Percentiles rank a stretch among this genome's conserved stretches.
Conservation (phyloP, 2,329 filamentous ascomycete species). For the Bipolaris oryzae region DNA sequence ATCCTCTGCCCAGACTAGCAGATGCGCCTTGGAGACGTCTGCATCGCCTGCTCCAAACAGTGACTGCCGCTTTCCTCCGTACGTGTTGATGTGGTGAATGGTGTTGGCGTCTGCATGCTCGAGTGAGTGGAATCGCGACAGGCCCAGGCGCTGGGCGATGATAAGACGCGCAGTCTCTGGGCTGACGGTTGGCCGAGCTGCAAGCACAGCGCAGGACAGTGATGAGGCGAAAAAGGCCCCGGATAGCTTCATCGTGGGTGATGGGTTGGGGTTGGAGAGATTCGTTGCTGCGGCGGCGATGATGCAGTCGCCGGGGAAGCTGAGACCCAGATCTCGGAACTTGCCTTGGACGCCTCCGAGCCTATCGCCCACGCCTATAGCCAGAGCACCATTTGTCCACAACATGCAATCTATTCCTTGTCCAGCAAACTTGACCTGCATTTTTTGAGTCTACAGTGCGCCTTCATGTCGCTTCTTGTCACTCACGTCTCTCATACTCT, state of each 20-base stretch:
- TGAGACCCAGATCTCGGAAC: conserved; percentile 20
- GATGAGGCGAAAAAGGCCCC: conserved; percentile 49
- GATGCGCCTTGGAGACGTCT: conserved; percentile 30
- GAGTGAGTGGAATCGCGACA: conserved; percentile 56
- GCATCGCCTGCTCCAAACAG: conserved; percentile 48
- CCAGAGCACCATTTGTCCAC: neutral
- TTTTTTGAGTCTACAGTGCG: conserved; percentile 2
- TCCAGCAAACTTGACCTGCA: neutral
- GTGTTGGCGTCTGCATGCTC: conserved; percentile 48
- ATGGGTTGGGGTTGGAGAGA: conserved; percentile 26
- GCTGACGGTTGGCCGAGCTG: conserved; percentile 41
- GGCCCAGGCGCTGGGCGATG: conserved; percentile 57
- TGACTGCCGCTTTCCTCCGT: conserved; percentile 49
- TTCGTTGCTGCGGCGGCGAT: conserved; percentile 28
- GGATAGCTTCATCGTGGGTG: conserved; percentile 54
- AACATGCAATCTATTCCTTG: neutral
- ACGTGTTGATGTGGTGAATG: conserved; percentile 56
- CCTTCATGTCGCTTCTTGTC: conserved; percentile 27
- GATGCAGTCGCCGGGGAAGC: conserved; percentile 35
- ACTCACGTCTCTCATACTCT: conserved; percentile 19
- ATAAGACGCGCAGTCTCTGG: conserved; percentile 57
- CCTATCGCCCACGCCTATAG: neutral
- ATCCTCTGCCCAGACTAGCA: conserved; percentile 52
- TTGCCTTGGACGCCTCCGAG: conserved; percentile 20
- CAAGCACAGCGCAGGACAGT: conserved; percentile 46